A percentile compares a stretch with the other conserved stretches of the same genome.
Evolutionary conservation across 176 grass and related monocot species (phyloP).

Genomic region (Hordeum vulgare): MorexV3_pseudomolecules_assembly NC_058520.1:39149290-39149789

Average conservation of each 20-base stretch:
- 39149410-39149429: slow-evolving; percentile 33
- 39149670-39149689: slow-evolving; percentile 41
- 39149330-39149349: slow-evolving; percentile 60
- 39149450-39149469: slow-evolving; percentile 43
- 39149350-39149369: slow-evolving; percentile 39
- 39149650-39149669: slow-evolving; percentile 57
- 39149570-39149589: slow-evolving; percentile 41
- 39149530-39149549: slow-evolving; percentile 47
- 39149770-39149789: slow-evolving; percentile 31
- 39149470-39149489: slow-evolving; percentile 40
- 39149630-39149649: slow-evolving; percentile 57
- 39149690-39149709: slow-evolving; percentile 39
- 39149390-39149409: slow-evolving; percentile 41
- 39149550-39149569: slow-evolving; percentile 51
- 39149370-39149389: slow-evolving; percentile 29
- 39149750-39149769: slow-evolving; percentile 45
- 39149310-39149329: slow-evolving; percentile 45
- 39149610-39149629: slow-evolving; percentile 49
- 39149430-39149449: slow-evolving; percentile 37
- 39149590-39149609: slow-evolving; percentile 33
- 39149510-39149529: slow-evolving; percentile 33
- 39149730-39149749: slow-evolving; percentile 46
- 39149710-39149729: slow-evolving; percentile 47
- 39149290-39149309: slow-evolving; percentile 34
- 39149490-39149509: slow-evolving; percentile 40